Base-by-base conservation (phyloP, 2,329 filamentous ascomycete genomes). In the Nothophaeocryptopus gaeumannii region DNA sequence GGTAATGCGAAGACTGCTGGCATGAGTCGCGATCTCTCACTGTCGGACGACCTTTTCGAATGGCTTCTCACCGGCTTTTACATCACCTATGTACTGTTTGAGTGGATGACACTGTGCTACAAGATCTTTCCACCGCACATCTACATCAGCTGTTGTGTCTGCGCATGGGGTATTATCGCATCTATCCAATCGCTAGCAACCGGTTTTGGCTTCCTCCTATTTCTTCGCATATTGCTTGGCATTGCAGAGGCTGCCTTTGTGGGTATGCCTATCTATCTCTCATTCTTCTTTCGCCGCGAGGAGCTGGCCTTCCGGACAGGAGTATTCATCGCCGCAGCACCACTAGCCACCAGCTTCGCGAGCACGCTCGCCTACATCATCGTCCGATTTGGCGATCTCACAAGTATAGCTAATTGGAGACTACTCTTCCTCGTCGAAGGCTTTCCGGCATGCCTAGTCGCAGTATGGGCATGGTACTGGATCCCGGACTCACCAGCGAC, bases 271-370 rank as follows among this genome's bases (percentile, higher is more conserved):
- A 83, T 84, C 61, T 85, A 83, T 54, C 67, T 85, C 8, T 82
- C 80, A 0, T 78, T 83, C 60, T 85, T 85, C 70, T 85, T 80
- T 64, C 75, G 74, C 11, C 71, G 80, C 5, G 72, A 82, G 39
- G 92, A 97, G 68, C 74, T 96, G 31, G 92, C 91, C 0, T 85
- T 93, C 53, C 78, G 91, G 33, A 93, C 88, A 0, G 91, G 89
- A 15, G 78, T 95, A 1, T 95, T 96, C 70, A 84, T 96, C 46
- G 90, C 88, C 1, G 91, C 81, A 0, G 80, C 80, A 5, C 80
- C 81, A 0, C 65, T 84, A 31, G 81, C 81, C 31, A 79, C 79
- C 8, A 80, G 78, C 2, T 84, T 93, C 57, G 90, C 90, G 0
- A 88, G 88, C 34, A 85, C 80, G 8, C 75, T 96, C 3, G 89